Evolutionary conservation across 2,329 filamentous ascomycete species (phyloP).

Genomic region (Curvularia sp.): DNA sequence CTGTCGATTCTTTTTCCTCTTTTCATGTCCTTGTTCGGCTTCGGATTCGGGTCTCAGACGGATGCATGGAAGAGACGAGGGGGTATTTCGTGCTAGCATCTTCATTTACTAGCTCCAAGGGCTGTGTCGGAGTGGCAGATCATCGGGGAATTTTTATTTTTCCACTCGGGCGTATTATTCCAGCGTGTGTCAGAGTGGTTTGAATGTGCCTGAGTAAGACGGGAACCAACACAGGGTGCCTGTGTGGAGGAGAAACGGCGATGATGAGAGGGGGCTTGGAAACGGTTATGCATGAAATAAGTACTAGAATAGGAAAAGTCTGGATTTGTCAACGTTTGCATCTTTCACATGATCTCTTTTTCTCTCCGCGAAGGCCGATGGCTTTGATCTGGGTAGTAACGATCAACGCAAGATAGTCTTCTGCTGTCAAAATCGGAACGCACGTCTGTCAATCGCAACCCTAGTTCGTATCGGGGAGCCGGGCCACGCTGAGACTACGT

Average conservation of each 20-base stretch:
- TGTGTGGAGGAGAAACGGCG: background rate
- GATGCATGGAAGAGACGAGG: background rate
- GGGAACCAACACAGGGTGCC: background rate
- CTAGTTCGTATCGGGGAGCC: background rate
- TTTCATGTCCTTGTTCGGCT: background rate
- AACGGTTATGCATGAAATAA: background rate
- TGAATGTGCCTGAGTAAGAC: background rate
- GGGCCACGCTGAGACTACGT: background rate
- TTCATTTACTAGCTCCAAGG: background rate
- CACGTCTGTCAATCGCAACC: background rate
- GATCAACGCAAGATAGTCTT: background rate
- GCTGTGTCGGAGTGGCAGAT: background rate
- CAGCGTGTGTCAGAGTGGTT: background rate
- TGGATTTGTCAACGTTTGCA: background rate
- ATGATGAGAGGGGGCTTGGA: background rate
- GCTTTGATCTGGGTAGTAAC: background rate
- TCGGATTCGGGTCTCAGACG: background rate
- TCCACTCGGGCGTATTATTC: background rate
- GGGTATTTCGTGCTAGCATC: background rate
- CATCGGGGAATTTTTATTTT: background rate
- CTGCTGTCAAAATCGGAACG: background rate
- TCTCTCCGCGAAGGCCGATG: background rate
- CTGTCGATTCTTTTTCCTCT: background rate
- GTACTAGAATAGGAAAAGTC: background rate
- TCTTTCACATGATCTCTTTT: background rate